Conservation (phyloP, 1,139 yeast species). For the Hyphopichia fennica region DNA sequence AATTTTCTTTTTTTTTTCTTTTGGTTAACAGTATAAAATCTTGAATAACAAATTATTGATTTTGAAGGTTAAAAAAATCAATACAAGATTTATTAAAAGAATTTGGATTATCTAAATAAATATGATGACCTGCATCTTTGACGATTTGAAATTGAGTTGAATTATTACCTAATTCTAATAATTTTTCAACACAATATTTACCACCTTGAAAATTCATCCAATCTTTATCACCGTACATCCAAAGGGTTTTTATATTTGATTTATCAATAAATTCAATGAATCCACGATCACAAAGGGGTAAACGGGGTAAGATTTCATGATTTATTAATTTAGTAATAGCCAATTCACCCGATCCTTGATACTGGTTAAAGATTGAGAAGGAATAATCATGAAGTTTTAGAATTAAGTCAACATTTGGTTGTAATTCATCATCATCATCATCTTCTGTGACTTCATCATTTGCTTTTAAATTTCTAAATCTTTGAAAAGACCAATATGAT, state of each 20-base stretch:
- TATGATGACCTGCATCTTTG: conserved; percentile 45
- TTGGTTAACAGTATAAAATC: neutral
- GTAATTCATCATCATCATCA: conserved; percentile 8
- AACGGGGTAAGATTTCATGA: conserved; percentile 39
- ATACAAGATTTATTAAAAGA: conserved; percentile 28
- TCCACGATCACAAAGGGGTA: conserved; percentile 46
- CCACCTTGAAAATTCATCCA: conserved; percentile 51
- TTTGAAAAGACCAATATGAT: conserved; percentile 44
- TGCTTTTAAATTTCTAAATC: conserved; percentile 34
- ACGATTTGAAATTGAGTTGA: conserved; percentile 23
- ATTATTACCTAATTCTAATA: conserved; percentile 17
- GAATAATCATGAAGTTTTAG: conserved; percentile 43
- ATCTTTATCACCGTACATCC: conserved; percentile 46
- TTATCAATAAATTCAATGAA: conserved; percentile 29
- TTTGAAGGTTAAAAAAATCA: conserved; percentile 15
- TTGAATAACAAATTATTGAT: neutral
- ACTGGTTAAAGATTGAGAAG: conserved; percentile 45
- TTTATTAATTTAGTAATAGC: conserved; percentile 44
- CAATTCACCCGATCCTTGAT: conserved; percentile 45
- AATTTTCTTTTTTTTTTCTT: too few species aligned
- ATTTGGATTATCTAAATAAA: conserved; percentile 40
- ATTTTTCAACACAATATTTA: conserved; percentile 27
- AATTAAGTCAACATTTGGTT: conserved; percentile 23
- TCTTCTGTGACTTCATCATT: conserved; percentile 5
- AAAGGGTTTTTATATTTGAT: conserved; percentile 24